These are phyloP conservation scores for bread wheat (Triticum aestivum) DNA, from an alignment of 176 grass and related monocot genomes.

Conservation along the genomic window IWGSC_CS_RefSeq_v2.1 NC_057809.1:469045065-469045564, in stretches of 20 bases:
- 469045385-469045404: too few relatives aligned
- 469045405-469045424: too few relatives aligned
- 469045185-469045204: neutral
- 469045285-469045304: slow-evolving; percentile 52
- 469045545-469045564: too few relatives aligned
- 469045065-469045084: slow-evolving; percentile 33
- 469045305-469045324: slow-evolving; percentile 46
- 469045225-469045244: slow-evolving; percentile 25
- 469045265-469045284: slow-evolving; percentile 38
- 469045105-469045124: neutral
- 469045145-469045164: neutral
- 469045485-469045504: too few relatives aligned
- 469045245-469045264: slow-evolving; percentile 30
- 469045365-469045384: too few relatives aligned
- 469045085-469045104: slow-evolving; percentile 41
- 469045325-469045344: slow-evolving; percentile 36
- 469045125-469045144: neutral
- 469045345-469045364: slow-evolving; percentile 36
- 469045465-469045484: too few relatives aligned
- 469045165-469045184: neutral
- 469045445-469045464: too few relatives aligned
- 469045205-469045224: neutral
- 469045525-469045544: too few relatives aligned
- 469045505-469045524: too few relatives aligned
- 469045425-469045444: too few relatives aligned